Base-by-base conservation (phyloP, 371 early-diverging fungal genomes). In the Mucor piriformis region DNA sequence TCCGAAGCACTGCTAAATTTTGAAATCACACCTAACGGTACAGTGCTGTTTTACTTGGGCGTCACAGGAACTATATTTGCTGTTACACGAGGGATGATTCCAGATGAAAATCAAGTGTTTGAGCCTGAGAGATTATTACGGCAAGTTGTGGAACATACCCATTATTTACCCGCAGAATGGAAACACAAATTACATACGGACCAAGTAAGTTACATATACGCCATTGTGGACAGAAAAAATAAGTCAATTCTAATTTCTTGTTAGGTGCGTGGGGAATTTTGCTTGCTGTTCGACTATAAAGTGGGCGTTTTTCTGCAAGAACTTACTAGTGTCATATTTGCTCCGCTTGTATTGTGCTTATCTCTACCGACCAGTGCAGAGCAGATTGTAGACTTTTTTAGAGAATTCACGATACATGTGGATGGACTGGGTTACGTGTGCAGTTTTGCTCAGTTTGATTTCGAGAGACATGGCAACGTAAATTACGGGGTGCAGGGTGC, bases 341-440 rank as follows among this genome's bases (percentile, higher is more conserved):
- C 94, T 1, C 99, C 99, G 0, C 73, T 94, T 47, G 85, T 97
- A 3, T 82, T 98, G 32, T 88, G 87, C 55, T 74, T 87, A 33
- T 88, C 93, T 3, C 70, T 98, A 18, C 94, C 98, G 0, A 72
- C 61, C 16, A 88, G 92, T 67, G 84, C 91, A 21, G 91, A 86
- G 15, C 79, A 80, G 34, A 88, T 98, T 24, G 72, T 98, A 2
- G 96, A 97, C 57, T 95, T 97, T 61, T 92, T 97, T 74, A 77
- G 94, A 33, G 97, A 95, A 63, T 95, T 90, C 63, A 94, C 97
- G 0, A 91, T 94, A 2, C 91, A 95, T 64, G 91, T 92, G 33
- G 91, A 94, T 57, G 90, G 88, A 0, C 67, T 96, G 2, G 99
- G 98, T 2, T 90, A 93, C 63, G 95, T 98, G 5, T 98, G 97